Evolutionary conservation across 140 eudicot genomes (phyloP).

Genomic region (Artemisia princeps): DNA sequence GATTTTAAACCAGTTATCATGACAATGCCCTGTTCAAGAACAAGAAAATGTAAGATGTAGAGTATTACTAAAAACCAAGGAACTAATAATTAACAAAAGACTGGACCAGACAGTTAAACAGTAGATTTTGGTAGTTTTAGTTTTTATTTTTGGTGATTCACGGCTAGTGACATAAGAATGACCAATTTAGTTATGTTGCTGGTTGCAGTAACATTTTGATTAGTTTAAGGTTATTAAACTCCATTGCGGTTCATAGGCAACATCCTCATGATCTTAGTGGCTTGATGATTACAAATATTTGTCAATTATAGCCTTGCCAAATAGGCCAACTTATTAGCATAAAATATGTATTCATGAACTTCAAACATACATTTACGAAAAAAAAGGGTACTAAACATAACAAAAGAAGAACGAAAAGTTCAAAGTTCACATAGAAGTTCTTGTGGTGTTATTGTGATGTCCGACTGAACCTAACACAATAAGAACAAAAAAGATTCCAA

Average conservation of each 20-base stretch:
- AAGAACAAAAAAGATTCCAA: no score
- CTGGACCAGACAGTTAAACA: no score
- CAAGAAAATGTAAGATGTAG: neutral
- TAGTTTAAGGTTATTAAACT: neutral
- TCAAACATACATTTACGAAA: no score
- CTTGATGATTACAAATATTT: neutral
- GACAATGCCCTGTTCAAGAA: conserved; percentile 33
- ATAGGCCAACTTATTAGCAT: no score
- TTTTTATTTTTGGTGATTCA: neutral
- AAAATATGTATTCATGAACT: no score
- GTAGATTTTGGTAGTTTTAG: conserved; percentile 8
- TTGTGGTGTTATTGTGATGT: no score
- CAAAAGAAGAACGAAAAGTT: no score
- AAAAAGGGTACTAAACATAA: no score
- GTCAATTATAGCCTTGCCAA: no score
- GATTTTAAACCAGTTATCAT: conserved; percentile 44
- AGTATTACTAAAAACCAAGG: neutral
- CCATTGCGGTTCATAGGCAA: neutral
- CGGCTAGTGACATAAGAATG: neutral
- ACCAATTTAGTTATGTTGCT: neutral
- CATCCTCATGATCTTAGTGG: conserved; percentile 12
- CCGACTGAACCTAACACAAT: no score
- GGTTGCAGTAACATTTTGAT: neutral
- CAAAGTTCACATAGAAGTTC: no score
- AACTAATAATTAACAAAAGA: neutral